Evolutionary conservation across 2,329 filamentous ascomycete species (phyloP), one percentile per base, ranked within the genome.

Genomic region (Falciphora oryzae): DNA sequence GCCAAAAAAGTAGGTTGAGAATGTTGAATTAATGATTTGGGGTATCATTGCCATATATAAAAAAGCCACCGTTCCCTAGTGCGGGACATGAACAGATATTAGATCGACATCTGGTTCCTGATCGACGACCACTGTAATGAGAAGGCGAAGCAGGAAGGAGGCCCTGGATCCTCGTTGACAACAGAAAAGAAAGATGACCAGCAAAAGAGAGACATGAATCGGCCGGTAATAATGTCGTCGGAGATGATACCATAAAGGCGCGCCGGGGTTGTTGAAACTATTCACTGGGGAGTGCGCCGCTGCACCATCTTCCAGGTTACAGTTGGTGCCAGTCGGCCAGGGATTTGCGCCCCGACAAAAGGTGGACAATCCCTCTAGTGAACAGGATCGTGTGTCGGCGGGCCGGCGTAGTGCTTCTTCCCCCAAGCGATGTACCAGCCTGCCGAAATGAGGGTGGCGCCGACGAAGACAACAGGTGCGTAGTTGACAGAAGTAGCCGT

Each of bases 381-480:
- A 25, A 22, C 32, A n/a, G 82, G 85, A 1, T 63, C 56, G 10
- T 63, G 62, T 7, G 35, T 57, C 5, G 56, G 62, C 56, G 86
- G 87, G 22, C 88, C 87, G 59, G 80, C 79, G 75, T 90, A 90
- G 75, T 91, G 85, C 76, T 86, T 84, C 75, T 85, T 83, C 44
- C 89, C 89, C 87, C 88, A 90, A 63, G 81, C 80, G 69, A 85
- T 78, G 77, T 92, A 92, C 88, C 89, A 92, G 10, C 77, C 74
- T 13, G 79, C 81, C 1, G 89, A 85, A 65, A 91, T 81, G 56
- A 79, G 61, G 64, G 84, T 82, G 67, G 90, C 88, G 6, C 80
- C 87, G 31, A 89, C 83, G 69, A 92, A 91, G n/a, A 92, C 89
- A 44, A 87, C 89, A 18, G 86, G 86, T 1, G 89, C 89, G 74